These are phyloP conservation scores for Aspergillus viridinutans DNA, from an alignment of 2,329 filamentous ascomycete species.

Conservation along the genomic window DNA sequence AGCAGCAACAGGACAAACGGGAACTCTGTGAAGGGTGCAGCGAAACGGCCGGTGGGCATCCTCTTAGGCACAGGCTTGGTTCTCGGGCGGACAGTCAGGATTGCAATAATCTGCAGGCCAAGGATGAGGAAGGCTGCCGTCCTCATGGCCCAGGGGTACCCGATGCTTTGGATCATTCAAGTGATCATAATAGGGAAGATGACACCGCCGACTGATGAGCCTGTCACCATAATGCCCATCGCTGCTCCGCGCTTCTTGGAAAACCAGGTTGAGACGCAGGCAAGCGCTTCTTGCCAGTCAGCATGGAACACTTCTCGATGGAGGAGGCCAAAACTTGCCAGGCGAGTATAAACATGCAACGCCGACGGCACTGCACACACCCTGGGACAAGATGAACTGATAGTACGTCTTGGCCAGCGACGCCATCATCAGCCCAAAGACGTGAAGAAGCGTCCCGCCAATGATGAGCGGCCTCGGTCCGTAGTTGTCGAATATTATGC, in stretches of 20 bases:
- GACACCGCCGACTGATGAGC: slow-evolving; percentile 52
- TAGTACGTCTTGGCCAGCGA: slow-evolving; percentile 49
- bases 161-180: slow-evolving; percentile 46
- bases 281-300: slow-evolving; percentile 9
- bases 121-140: slow-evolving; percentile 57
- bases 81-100: slow-evolving; percentile 47
- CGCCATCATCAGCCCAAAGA: slow-evolving; percentile 55
- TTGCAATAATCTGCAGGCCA: slow-evolving; percentile 49
- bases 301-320: background rate
- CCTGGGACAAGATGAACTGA: slow-evolving; percentile 51
- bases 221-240: slow-evolving; percentile 50
- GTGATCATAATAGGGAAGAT: slow-evolving; percentile 57
- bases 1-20: slow-evolving; percentile 8
- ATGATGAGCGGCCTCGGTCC: slow-evolving; percentile 54
- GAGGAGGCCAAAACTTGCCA: background rate
- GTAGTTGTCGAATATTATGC: slow-evolving; percentile 58
- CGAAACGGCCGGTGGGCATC: background rate
- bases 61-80: slow-evolving; percentile 21
- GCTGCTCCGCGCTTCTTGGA: slow-evolving; percentile 46
- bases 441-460: slow-evolving; percentile 48
- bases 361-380: slow-evolving; percentile 47
- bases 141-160: slow-evolving; percentile 55
- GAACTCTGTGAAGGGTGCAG: slow-evolving; percentile 43
- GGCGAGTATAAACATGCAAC: slow-evolving; percentile 19
- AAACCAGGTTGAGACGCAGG: slow-evolving; percentile 47